Evolutionary conservation across 495 filamentous ascomycete species (phyloP).

Genomic region (Lasiosphaeria ovina): DNA sequence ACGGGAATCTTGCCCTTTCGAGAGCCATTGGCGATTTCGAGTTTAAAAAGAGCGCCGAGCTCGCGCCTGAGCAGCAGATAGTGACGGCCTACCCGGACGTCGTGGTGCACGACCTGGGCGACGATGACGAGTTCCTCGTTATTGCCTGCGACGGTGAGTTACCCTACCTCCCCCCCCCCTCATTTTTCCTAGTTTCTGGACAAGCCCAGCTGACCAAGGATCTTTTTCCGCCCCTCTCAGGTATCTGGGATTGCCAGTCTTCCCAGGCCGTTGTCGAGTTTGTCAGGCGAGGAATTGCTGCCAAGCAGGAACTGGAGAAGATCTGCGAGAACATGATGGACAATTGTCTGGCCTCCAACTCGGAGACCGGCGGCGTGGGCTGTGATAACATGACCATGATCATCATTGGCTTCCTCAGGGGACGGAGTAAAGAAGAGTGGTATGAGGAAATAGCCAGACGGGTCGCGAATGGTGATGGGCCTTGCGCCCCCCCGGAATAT

Average conservation of each 20-base stretch:
- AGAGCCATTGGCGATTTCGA: constrained; percentile 98
- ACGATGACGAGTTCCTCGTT: constrained; percentile 96
- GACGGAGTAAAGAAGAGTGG: constrained; percentile 95
- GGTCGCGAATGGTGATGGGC: constrained; percentile 95
- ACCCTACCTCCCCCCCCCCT: neutral
- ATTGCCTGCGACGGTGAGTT: constrained; percentile 91
- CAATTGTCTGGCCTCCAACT: constrained; percentile 95
- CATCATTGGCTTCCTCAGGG: constrained; percentile 82
- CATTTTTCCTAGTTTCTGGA: constrained; percentile 5
- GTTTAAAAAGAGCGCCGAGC: constrained; percentile 98
- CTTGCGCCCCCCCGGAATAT: constrained; percentile 98
- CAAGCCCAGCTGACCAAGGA: too few species aligned
- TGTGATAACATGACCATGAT: constrained; percentile 99
- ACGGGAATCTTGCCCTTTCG: constrained; percentile 96
- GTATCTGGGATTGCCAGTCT: constrained; percentile 99
- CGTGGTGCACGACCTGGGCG: constrained; percentile 78
- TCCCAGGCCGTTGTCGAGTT: constrained; percentile 97
- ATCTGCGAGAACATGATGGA: constrained; percentile 99
- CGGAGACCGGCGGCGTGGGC: constrained; percentile 94
- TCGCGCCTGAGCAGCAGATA: constrained; percentile 94
- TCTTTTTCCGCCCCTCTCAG: constrained; percentile 41
- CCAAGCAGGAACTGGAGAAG: constrained; percentile 85
- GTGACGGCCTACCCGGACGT: constrained; percentile 97
- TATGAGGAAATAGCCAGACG: constrained; percentile 91
- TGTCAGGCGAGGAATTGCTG: constrained; percentile 90